These are phyloP conservation scores for Fraxinus excelsior DNA, from an alignment of 257 asterid genomes.

Conservation along the genomic window DNA sequence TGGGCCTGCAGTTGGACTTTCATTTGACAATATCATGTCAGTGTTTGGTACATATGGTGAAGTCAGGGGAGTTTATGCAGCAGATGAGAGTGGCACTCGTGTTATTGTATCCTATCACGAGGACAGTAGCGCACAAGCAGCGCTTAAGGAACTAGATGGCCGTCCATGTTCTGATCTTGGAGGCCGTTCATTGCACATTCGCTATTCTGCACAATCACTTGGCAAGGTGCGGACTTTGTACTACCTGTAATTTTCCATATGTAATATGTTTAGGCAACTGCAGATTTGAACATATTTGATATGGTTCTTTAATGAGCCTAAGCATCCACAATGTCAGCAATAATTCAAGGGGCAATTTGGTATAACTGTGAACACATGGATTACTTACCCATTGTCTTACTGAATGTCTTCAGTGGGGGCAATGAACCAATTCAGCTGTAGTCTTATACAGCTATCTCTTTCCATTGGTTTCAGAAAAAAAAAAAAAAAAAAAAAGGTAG, in stretches of 20 bases:
- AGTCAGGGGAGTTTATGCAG: constrained; percentile 70
- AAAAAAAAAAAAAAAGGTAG: no score
- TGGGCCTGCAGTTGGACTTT: constrained; percentile 88
- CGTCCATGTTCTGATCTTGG: constrained; percentile 60
- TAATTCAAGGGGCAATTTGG: constrained; percentile 3
- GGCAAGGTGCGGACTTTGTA: constrained; percentile 48
- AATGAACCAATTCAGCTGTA: not conserved
- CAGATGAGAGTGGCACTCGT: constrained; percentile 94
- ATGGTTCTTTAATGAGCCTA: constrained; percentile 3
- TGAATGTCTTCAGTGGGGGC: not conserved
- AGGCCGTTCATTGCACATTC: constrained; percentile 75
- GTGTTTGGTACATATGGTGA: constrained; percentile 67
- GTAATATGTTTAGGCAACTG: not conserved
- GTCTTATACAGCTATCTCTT: not conserved
- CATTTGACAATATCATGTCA: constrained; percentile 57
- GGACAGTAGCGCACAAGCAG: constrained; percentile 56
- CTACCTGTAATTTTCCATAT: constrained; percentile 1
- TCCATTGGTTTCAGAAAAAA: not conserved
- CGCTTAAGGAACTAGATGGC: constrained; percentile 65
- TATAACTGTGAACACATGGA: not conserved
- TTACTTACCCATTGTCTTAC: constrained; percentile 6
- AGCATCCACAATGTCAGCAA: not conserved
- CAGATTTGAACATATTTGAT: not conserved
- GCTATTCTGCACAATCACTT: constrained; percentile 64
- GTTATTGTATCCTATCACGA: constrained; percentile 72